Evolutionary conservation across 1,284 basidiomycete species (phyloP), one percentile per base, ranked within the genome.

Genomic region (Mycena sp.): DNA sequence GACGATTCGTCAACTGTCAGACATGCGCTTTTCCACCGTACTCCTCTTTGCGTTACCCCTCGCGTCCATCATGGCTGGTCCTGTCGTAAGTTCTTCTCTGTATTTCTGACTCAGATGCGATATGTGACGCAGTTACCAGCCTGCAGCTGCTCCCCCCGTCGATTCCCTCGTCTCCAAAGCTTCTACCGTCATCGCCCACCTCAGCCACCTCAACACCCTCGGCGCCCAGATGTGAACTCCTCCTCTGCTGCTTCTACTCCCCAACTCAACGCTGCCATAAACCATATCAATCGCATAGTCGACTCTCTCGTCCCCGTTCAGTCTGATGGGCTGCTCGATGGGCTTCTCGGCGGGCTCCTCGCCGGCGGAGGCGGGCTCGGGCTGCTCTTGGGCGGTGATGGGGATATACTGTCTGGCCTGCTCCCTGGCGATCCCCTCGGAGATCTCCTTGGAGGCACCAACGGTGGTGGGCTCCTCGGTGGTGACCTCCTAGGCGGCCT

Each of bases 21-120:
- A 29, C 6, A 62, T 63, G 61, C 61, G 49, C 50, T 63, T 63
- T 38, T 53, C 56, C 44, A 53, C 50, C 30, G 46, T 63, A 49
- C 55, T 49, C 37, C 50, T 63, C 40, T 46, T 58, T 46, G 50
- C 61, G 17, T 63, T 51, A 16, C 29, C 44, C 28, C 28, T 63
- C 37, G 56, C 61, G 21, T 41, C 56, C 10, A 35, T 52, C 19
- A 45, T 63, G 29, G 56, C 56, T n/a, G 44, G 45, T 11, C 56
- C 61, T 11, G 19, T 50, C 4, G 54, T 57, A 41, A n/a, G 48
- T 26, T n/a, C 41, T 12, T 21, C 28, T 50, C 11, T n/a, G n/a
- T n/a, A n/a, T 38, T 44, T 53, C 16, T 3, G 6, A 14, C 38
- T 26, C 11, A 21, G 6, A 50, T n/a, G 25, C 7, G 17, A 28